A percentile compares a stretch with the other conserved stretches of the same genome.
These are phyloP conservation scores for sorghum (Sorghum bicolor) DNA, from an alignment of 176 grass and related monocot species.

Conservation along the genomic window Sorghum_bicolor_NCBIv3 NC_012878.2:12050501-12051000, in stretches of 20 bases:
- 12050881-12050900: constrained; percentile 22
- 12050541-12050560: constrained; percentile 41
- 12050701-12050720: constrained; percentile 44
- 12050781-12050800: constrained; percentile 24
- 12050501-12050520: constrained; percentile 43
- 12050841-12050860: constrained; percentile 23
- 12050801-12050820: constrained; percentile 20
- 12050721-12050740: constrained; percentile 35
- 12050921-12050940: constrained; percentile 9
- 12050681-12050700: constrained; percentile 16
- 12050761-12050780: constrained; percentile 57
- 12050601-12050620: neutral
- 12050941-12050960: constrained; percentile 23
- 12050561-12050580: constrained; percentile 33
- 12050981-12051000: constrained; percentile 45
- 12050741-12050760: constrained; percentile 27
- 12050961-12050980: constrained; percentile 41
- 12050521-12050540: constrained; percentile 23
- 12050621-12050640: neutral
- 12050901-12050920: constrained; percentile 10
- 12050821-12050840: constrained; percentile 3
- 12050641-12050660: constrained; percentile 10
- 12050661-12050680: constrained; percentile 30
- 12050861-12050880: constrained; percentile 20
- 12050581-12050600: constrained; percentile 34